phyloP scores from a whole-genome alignment of 1,139 yeast species.

The Ogataea hybrid region DNA sequence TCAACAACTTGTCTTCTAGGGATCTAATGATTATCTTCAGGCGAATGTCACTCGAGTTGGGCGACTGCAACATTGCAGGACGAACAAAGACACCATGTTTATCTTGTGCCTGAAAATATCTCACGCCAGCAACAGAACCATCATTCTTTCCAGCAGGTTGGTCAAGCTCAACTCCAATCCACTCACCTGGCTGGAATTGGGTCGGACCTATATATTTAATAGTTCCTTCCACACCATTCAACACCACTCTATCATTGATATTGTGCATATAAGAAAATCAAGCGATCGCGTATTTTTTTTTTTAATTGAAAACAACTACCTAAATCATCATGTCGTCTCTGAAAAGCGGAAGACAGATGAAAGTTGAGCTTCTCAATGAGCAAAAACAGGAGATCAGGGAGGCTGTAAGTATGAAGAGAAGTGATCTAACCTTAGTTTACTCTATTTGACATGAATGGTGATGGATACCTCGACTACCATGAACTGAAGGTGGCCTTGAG shows the following conservation, averaged over 20 bases:
- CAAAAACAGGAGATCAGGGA: slow-evolving; percentile 92
- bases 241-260: slow-evolving; percentile 10
- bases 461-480: slow-evolving; percentile 87
- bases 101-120: slow-evolving; percentile 51
- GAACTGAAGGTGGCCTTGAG: slow-evolving; percentile 89
- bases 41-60: not conserved
- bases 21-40: slow-evolving; percentile 8
- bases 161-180: slow-evolving; percentile 80
- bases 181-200: slow-evolving; percentile 57
- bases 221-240: slow-evolving; percentile 40
- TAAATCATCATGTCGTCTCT: slow-evolving; percentile 27
- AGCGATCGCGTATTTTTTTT: slow-evolving; percentile 7
- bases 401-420: slow-evolving; percentile 46
- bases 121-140: slow-evolving; percentile 65
- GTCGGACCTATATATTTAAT: slow-evolving; percentile 54
- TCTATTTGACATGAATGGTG: slow-evolving; percentile 88
- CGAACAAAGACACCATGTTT: slow-evolving; percentile 62
- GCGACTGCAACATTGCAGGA: slow-evolving; percentile 29
- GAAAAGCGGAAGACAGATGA: slow-evolving; percentile 36
- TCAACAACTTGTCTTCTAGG: slow-evolving; percentile 42
- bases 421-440: slow-evolving; percentile 45
- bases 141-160: slow-evolving; percentile 69
- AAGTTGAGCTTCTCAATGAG: slow-evolving; percentile 75
- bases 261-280: slow-evolving; percentile 7
- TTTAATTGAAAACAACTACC: too few species aligned